A percentile compares a stretch with the other conserved stretches of the same genome.
Conservation (phyloP, 2,329 filamentous ascomycete genomes). For the Atkinsonella texensis region DNA sequence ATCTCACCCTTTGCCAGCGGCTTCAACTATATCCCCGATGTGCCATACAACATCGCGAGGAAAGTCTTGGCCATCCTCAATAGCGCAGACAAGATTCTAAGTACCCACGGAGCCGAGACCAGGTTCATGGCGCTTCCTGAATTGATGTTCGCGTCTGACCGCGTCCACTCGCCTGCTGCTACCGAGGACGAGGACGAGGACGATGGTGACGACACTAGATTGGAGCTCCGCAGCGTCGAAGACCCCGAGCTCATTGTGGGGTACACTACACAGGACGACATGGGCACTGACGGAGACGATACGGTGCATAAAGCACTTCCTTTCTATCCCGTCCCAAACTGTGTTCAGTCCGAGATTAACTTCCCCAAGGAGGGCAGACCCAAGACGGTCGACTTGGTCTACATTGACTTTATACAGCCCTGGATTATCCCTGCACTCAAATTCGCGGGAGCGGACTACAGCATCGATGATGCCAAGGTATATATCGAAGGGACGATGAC, state of each 20-base stretch:
- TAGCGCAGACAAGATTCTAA: constrained; percentile 37
- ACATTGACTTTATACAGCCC: constrained; percentile 79
- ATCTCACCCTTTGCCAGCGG: constrained; percentile 79
- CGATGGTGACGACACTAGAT: constrained; percentile 13
- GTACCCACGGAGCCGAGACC: constrained; percentile 23
- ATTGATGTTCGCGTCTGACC: constrained; percentile 16
- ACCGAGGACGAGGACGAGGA: constrained; percentile 5
- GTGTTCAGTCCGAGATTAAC: constrained; percentile 56
- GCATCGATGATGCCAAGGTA: constrained; percentile 30
- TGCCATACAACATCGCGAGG: constrained; percentile 65
- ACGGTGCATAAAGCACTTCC: constrained; percentile 65
- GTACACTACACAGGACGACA: constrained; percentile 83
- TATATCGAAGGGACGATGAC: constrained; percentile 46
- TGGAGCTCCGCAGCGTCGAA: constrained; percentile 19
- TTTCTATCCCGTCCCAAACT: constrained; percentile 73
- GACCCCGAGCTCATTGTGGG: constrained; percentile 40
- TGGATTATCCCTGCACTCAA: constrained; percentile 69
- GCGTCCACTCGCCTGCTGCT: constrained; percentile 4
- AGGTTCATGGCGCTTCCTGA: constrained; percentile 40
- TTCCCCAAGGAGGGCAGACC: constrained; percentile 49
- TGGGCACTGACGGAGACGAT: constrained; percentile 77
- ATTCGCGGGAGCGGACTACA: constrained; percentile 41
- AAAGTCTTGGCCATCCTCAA: constrained; percentile 54
- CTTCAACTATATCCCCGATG: constrained; percentile 65
- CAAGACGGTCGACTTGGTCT: constrained; percentile 73